A percentile compares a stretch with the other conserved stretches of the same genome.
Conservation (phyloP, 768 basidiomycete genomes). For the Hericium rajendrae region DNA sequence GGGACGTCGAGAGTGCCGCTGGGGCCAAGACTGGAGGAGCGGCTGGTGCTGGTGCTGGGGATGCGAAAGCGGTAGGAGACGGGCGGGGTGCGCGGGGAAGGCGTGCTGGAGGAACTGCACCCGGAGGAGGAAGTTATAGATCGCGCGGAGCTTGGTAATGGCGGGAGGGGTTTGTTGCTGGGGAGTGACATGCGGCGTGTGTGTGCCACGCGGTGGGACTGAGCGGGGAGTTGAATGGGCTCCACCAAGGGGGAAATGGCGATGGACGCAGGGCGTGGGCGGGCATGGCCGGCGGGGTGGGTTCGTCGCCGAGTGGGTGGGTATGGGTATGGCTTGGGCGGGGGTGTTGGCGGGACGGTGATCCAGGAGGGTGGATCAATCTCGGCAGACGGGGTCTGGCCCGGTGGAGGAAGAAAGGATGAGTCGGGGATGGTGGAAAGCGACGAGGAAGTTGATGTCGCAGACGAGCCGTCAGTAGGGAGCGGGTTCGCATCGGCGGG, state of each 20-base stretch:
- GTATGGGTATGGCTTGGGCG: conserved; percentile 2
- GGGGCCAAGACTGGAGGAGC: background rate
- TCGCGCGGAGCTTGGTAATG: background rate
- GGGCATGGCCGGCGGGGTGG: conserved; percentile 5
- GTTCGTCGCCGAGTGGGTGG: conserved; percentile 4
- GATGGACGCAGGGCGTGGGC: conserved; percentile 9
- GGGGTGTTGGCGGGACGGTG: conserved; percentile 13
- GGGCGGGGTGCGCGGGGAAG: background rate
- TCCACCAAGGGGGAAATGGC: background rate
- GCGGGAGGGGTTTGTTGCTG: conserved; percentile 1
- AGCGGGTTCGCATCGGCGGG: background rate
- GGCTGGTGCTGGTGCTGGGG: background rate
- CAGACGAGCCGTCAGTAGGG: background rate
- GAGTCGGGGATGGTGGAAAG: conserved; percentile 2
- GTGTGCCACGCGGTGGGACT: too few species aligned
- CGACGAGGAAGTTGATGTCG: conserved; percentile 1
- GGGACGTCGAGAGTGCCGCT: background rate
- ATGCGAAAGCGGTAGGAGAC: background rate
- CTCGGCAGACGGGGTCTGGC: conserved; percentile 4
- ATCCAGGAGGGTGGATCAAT: conserved; percentile 1
- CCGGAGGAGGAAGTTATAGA: conserved; percentile 1
- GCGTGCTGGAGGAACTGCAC: background rate
- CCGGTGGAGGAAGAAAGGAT: conserved; percentile 1
- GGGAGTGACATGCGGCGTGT: background rate
- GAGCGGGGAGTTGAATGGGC: too few species aligned